phyloP scores from a whole-genome alignment of 306 rosid species.

The Cicer chorassanicum region DNA sequence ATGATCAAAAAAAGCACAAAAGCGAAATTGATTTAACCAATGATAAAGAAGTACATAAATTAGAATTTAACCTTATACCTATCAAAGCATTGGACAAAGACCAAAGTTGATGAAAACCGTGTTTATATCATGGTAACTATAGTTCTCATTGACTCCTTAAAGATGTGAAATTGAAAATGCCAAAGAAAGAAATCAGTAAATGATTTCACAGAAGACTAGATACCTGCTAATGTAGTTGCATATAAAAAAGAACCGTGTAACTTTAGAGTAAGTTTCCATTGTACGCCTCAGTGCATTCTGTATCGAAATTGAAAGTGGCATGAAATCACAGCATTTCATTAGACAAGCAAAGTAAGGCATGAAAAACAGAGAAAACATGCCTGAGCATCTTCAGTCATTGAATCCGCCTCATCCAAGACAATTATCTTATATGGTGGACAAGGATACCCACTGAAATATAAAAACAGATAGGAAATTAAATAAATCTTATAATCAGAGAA shows the following conservation, averaged over 20 bases:
- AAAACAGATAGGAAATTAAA: constrained; percentile 7
- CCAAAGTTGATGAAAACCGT: constrained; percentile 25
- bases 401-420: constrained; percentile 95
- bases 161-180: background rate
- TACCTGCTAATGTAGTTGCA: constrained; percentile 98
- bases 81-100: constrained; percentile 5
- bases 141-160: constrained; percentile 14
- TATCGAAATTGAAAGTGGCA: constrained; percentile 30
- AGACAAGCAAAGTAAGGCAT: background rate
- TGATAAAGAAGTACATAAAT: background rate
- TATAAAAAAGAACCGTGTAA: constrained; percentile 90
- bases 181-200: constrained; percentile 7
- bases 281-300: constrained; percentile 97
- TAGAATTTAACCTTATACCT: background rate
- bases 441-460: constrained; percentile 69
- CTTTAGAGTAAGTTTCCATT: constrained; percentile 94
- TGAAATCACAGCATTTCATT: constrained; percentile 1
- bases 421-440: constrained; percentile 93
- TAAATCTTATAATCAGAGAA: constrained; percentile 9
- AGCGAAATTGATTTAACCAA: background rate
- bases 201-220: constrained; percentile 19
- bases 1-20: background rate
- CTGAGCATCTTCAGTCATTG: constrained; percentile 99
- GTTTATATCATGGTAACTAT: background rate
- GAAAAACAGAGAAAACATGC: constrained; percentile 47